Conservation (phyloP, 2,329 filamentous ascomycete genomes). For the Epichloe coenophiala region DNA sequence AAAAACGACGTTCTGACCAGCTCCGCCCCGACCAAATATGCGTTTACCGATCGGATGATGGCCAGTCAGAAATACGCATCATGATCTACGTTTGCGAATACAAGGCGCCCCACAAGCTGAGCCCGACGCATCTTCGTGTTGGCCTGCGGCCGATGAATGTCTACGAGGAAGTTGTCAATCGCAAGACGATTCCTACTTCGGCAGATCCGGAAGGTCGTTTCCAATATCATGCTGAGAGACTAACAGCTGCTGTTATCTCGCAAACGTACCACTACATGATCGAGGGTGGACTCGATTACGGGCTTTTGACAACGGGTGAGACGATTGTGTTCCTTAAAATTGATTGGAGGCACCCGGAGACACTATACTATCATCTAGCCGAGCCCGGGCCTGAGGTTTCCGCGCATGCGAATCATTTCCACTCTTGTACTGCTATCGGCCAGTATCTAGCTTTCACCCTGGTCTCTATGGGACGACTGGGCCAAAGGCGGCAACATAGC, state of each 20-base stretch:
- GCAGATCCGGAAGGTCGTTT: conserved; percentile 18
- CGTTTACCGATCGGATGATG: conserved; percentile 7
- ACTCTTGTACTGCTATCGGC: conserved; percentile 13
- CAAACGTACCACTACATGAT: conserved; percentile 39
- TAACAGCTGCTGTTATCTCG: conserved; percentile 28
- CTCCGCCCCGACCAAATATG: conserved; percentile 22
- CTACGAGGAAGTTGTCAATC: conserved; percentile 20
- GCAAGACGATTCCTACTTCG: conserved; percentile 3
- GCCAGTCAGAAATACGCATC: neutral
- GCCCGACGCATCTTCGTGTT: conserved; percentile 24
- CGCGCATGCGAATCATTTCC: conserved; percentile 9
- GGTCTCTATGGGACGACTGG: conserved; percentile 12
- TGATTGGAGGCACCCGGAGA: conserved; percentile 14
- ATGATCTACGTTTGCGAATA: conserved; percentile 27
- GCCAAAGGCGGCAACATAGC: neutral
- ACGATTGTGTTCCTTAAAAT: conserved; percentile 29
- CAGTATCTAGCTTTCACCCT: conserved; percentile 17
- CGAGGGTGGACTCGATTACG: conserved; percentile 28
- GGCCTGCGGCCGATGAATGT: conserved; percentile 29
- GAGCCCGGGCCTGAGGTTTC: conserved; percentile 12
- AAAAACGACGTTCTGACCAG: conserved; percentile 8
- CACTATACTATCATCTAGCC: conserved; percentile 19
- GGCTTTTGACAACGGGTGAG: conserved; percentile 28
- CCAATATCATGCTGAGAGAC: conserved; percentile 21
- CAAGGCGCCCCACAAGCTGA: conserved; percentile 34